A percentile compares a stretch with the other conserved stretches of the same genome.
Evolutionary conservation across 257 asterid genomes (phyloP).

Genomic region (Capsicum chinense): DNA sequence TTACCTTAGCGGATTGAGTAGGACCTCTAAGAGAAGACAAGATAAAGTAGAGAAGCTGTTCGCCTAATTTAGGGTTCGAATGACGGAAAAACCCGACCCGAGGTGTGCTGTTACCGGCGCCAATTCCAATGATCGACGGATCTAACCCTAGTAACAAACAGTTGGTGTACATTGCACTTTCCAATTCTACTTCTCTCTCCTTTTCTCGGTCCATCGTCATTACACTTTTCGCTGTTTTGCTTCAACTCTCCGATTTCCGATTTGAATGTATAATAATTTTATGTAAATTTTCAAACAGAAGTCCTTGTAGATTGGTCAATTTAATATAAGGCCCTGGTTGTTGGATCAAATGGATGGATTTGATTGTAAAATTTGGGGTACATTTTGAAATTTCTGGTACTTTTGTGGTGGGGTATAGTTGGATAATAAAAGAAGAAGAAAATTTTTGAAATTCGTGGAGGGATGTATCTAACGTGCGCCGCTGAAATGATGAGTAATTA

Average conservation of each 20-base stretch:
- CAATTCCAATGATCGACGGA: slow-evolving; percentile 89
- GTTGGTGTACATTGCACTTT: slow-evolving; percentile 99
- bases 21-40: slow-evolving; percentile 97
- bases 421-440: slow-evolving; percentile 10
- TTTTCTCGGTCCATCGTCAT: slow-evolving; percentile 99
- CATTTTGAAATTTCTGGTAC: background rate
- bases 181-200: slow-evolving; percentile 99
- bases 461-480: slow-evolving; percentile 53
- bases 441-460: slow-evolving; percentile 45
- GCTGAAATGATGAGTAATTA: slow-evolving; percentile 32
- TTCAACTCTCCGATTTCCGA: slow-evolving; percentile 28
- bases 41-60: slow-evolving; percentile 93
- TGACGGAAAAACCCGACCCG: slow-evolving; percentile 96
- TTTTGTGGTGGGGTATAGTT: slow-evolving; percentile 41
- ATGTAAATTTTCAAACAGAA: background rate
- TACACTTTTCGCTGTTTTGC: slow-evolving; percentile 37
- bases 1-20: slow-evolving; percentile 88
- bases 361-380: background rate
- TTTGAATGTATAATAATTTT: slow-evolving; percentile 12
- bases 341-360: slow-evolving; percentile 30
- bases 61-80: slow-evolving; percentile 98
- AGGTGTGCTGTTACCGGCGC: slow-evolving; percentile 80
- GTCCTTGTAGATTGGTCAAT: slow-evolving; percentile 26
- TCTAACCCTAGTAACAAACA: slow-evolving; percentile 95
- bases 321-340: slow-evolving; percentile 16